These are phyloP conservation scores for Botryobasidium botryosum DNA, from an alignment of 768 basidiomycete genomes.

Conservation along the genomic window DNA sequence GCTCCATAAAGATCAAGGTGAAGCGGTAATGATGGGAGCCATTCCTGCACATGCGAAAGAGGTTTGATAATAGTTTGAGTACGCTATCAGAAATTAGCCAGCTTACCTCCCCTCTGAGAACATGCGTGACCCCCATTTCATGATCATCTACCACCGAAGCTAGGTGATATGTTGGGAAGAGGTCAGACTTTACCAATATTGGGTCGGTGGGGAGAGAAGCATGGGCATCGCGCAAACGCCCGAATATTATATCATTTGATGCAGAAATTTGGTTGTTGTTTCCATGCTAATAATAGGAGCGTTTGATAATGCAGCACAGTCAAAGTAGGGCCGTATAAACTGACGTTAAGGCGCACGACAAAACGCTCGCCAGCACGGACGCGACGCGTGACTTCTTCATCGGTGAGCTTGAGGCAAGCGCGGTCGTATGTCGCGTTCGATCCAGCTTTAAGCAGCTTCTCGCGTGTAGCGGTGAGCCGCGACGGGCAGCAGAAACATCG, in stretches of 20 bases:
- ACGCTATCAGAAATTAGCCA: neutral
- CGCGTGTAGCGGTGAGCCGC: constrained; percentile 47
- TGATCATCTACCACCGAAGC: constrained; percentile 94
- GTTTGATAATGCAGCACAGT: neutral
- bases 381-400: constrained; percentile 66
- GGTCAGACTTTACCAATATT: constrained; percentile 79
- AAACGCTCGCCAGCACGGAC: constrained; percentile 60
- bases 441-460: constrained; percentile 53
- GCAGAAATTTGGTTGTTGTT: neutral
- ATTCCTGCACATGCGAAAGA: constrained; percentile 47
- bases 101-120: constrained; percentile 77
- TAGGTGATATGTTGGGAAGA: constrained; percentile 90
- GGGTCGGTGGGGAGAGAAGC: constrained; percentile 76
- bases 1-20: constrained; percentile 81
- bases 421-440: constrained; percentile 76
- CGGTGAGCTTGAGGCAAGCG: constrained; percentile 65
- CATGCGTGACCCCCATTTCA: constrained; percentile 91
- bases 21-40: constrained; percentile 83
- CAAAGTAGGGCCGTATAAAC: constrained; percentile 13
- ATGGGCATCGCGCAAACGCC: constrained; percentile 52
- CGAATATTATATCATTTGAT: constrained; percentile 54
- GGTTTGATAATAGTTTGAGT: neutral
- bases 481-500: constrained; percentile 84
- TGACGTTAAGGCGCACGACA: constrained; percentile 76
- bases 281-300: neutral